Evolutionary conservation across 176 grass and related monocot species (phyloP), one percentile per base, ranked within the genome.

Genomic region (Zoysia japonica): DNA sequence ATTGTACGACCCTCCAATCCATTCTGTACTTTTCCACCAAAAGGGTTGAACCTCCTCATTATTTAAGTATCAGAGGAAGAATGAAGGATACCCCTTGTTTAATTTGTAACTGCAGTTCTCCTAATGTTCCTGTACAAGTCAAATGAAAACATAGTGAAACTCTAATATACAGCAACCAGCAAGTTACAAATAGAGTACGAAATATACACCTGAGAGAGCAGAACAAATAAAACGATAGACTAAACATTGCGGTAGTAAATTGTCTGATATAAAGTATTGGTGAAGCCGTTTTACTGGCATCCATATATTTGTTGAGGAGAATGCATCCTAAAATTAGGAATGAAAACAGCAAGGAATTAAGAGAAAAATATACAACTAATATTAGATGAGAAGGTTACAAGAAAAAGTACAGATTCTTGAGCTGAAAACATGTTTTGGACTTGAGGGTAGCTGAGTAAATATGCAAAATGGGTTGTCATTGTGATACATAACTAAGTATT

Each of bases 11-110:
- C 88, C 68, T 97, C 93, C 62, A 97, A 52, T 84, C 87, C 82
- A 55, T 63, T 77, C 44, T 85, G 76, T 71, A 86, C 72, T 86
- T 93, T 96, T 0, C 82, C 82, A 45, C 75, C 86, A 55, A 97
- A 97, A 42, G 82, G 93, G 70, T 97, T 97, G 63, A 93, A 88
- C 66, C 69, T 93, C 93, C 93, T 86, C 93, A 97, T 97, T 51
- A 38, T 86, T n/a, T 3, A 17, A 38, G 56, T 59, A 37, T 53
- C 42, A 3, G 8, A 40, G 17, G 50, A 1, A 17, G 11, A 76
- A 64, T 49, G 72, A 70, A 84, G 75, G 54, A 70, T 84, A 65
- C 56, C 4, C 17, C 39, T 6, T 56, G 65, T 45, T 72, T 59
- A 67, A 65, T 60, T 74, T 80, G 9, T 49, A 3, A 14, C 7